Base-by-base conservation (phyloP, 768 basidiomycete genomes). In the Nevesoporus exiguus region DNA sequence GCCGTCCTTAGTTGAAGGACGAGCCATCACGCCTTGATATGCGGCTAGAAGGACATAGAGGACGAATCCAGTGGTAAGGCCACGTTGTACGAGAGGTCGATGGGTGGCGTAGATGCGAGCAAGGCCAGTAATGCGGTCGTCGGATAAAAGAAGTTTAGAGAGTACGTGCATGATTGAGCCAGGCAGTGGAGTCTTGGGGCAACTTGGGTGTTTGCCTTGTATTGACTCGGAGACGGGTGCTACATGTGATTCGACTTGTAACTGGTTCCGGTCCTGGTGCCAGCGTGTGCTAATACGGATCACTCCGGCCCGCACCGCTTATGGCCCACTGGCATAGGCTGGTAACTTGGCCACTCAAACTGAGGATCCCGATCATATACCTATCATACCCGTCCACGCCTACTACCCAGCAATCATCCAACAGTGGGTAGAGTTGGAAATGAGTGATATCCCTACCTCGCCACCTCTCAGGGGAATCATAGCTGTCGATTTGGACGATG, bases 41-140 rank as follows among this genome's bases (percentile, higher is more conserved):
- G 89, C 84, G 0, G 83, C 72, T 5, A 78, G 73, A 22, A 94
- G 72, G 41, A 85, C 84, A 67, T 93, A 90, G 37, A 84, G 49
- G 7, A 89, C 80, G 64, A 93, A 93, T 7, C 78, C 76, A 22
- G 77, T 62, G 43, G 86, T 93, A 19, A 96, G 74, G 27, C 79
- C 57, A 39, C 84, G 82, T 69, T 95, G 93, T 45, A 94, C 74
- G 36, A 80, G 61, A 4, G 90, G 89, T 5, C 93, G 76, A 66
- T 92, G 83, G 1, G 67, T 51, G 4, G 78, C 65, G 61, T 96
- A 95, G n/a, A 67, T 52, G 49, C 75, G 76, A 34, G 76, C 66
- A 44, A 86, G 66, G 47, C 68, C 68, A 3, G 78, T 66, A 27
- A 84, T 58, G 13, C 68, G 74, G 43, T 76, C 71, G 37, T 76